Conservation (phyloP, 2,329 filamentous ascomycete genomes). For the Curvularia spicifera region DNA sequence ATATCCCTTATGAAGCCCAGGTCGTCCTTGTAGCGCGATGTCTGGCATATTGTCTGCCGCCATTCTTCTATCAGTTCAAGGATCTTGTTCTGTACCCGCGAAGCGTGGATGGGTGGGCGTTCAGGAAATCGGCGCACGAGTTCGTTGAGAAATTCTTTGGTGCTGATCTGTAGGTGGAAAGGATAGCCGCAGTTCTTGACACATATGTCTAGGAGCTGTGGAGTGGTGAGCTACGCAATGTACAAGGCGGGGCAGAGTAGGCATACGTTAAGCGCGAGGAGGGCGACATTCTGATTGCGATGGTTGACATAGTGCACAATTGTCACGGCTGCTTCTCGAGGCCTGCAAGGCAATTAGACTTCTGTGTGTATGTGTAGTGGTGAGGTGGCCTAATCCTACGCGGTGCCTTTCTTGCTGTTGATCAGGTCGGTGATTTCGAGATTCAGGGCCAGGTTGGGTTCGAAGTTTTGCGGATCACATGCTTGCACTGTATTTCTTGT, state of each 20-base stretch:
- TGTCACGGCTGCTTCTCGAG: conserved; percentile 89
- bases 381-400: conserved; percentile 56
- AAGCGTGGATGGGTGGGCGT: conserved; percentile 82
- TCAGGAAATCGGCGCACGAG: conserved; percentile 95
- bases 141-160: conserved; percentile 98
- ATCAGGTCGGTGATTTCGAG: conserved; percentile 96
- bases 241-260: conserved; percentile 19
- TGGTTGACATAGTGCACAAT: conserved; percentile 97
- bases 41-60: conserved; percentile 97
- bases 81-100: conserved; percentile 88
- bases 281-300: conserved; percentile 91
- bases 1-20: conserved; percentile 96
- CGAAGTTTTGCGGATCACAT: conserved; percentile 96
- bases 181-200: conserved; percentile 99
- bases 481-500: conserved; percentile 70
- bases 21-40: conserved; percentile 96
- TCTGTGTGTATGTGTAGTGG: conserved; percentile 2
- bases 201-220: conserved; percentile 88
- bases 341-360: conserved; percentile 55
- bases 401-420: conserved; percentile 95
- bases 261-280: conserved; percentile 78
- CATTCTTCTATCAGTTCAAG: conserved; percentile 98
- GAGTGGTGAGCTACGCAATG: conserved; percentile 31
- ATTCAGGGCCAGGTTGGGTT: conserved; percentile 94
- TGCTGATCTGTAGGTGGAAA: conserved; percentile 97